A percentile compares a stretch with the other conserved stretches of the same genome.
phyloP scores from a whole-genome alignment of 768 basidiomycete species.

The Termitomyces bulborhizus region DNA sequence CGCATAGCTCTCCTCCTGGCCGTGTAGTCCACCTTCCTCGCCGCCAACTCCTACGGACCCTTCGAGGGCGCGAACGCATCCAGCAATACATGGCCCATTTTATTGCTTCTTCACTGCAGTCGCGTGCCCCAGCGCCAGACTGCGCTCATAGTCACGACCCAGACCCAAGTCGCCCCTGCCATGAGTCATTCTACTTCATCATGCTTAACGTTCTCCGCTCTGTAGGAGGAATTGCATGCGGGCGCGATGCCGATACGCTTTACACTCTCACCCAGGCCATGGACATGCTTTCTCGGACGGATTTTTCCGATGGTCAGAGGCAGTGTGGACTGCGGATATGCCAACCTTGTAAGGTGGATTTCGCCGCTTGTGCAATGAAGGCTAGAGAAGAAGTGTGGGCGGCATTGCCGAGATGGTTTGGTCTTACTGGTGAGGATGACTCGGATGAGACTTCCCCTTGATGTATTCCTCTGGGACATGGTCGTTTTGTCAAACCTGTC shows the following conservation, averaged over 20 bases:
- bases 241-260: constrained; percentile 70
- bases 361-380: constrained; percentile 27
- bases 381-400: constrained; percentile 58
- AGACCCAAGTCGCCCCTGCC: constrained; percentile 37
- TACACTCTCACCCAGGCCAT: constrained; percentile 61
- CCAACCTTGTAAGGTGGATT: constrained; percentile 41
- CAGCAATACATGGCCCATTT: constrained; percentile 61
- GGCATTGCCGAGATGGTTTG: constrained; percentile 61
- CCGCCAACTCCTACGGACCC: constrained; percentile 28
- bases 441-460: not conserved
- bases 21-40: constrained; percentile 12
- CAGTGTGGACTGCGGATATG: constrained; percentile 52
- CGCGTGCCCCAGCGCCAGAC: constrained; percentile 37
- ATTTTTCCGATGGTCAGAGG: constrained; percentile 58
- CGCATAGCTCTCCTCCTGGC: constrained; percentile 27
- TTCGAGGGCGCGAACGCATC: constrained; percentile 59
- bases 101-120: constrained; percentile 47
- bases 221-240: constrained; percentile 64
- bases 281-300: constrained; percentile 67
- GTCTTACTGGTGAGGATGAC: constrained; percentile 23
- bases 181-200: constrained; percentile 72
- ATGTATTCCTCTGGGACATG: not conserved
- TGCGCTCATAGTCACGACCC: constrained; percentile 38
- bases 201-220: constrained; percentile 66
- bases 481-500: not conserved